phyloP scores from a whole-genome alignment of 352 stramenopile genomes.

The Phytopythium oedochilum region DNA sequence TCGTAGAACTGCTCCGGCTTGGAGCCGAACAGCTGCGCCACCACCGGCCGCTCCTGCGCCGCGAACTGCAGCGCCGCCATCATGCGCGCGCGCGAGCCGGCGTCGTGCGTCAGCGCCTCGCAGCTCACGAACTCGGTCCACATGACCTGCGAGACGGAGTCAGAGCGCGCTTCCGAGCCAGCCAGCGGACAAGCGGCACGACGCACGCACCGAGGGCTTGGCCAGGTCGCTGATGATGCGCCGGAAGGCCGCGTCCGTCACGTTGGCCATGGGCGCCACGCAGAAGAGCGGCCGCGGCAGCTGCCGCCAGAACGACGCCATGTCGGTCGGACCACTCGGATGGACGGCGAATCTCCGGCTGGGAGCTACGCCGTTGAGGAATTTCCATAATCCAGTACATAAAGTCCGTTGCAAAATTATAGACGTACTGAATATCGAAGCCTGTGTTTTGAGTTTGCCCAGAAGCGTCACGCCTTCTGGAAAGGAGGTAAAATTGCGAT shows the following conservation, averaged over 20 bases:
- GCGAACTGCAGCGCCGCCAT: constrained; percentile 73
- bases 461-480: too few species aligned
- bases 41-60: constrained; percentile 65
- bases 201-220: constrained; percentile 47
- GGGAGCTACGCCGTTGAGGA: too few species aligned
- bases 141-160: constrained; percentile 33
- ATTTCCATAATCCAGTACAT: too few species aligned
- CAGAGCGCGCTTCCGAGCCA: not conserved
- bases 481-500: too few species aligned
- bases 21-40: constrained; percentile 83
- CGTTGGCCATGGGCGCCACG: constrained; percentile 83
- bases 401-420: too few species aligned
- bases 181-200: not conserved
- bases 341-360: too few species aligned
- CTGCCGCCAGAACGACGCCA: constrained; percentile 54
- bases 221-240: constrained; percentile 68
- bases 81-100: constrained; percentile 58
- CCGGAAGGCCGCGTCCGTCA: constrained; percentile 74
- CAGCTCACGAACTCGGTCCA: constrained; percentile 88
- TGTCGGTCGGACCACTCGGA: too few species aligned
- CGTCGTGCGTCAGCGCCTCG: constrained; percentile 67
- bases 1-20: constrained; percentile 85
- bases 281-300: constrained; percentile 70
- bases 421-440: too few species aligned
- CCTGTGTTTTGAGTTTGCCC: too few species aligned